A percentile compares a stretch with the other conserved stretches of the same genome.
These are phyloP conservation scores for Sicyos baderoa DNA, from an alignment of 306 rosid genomes.

Conservation along the genomic window DNA sequence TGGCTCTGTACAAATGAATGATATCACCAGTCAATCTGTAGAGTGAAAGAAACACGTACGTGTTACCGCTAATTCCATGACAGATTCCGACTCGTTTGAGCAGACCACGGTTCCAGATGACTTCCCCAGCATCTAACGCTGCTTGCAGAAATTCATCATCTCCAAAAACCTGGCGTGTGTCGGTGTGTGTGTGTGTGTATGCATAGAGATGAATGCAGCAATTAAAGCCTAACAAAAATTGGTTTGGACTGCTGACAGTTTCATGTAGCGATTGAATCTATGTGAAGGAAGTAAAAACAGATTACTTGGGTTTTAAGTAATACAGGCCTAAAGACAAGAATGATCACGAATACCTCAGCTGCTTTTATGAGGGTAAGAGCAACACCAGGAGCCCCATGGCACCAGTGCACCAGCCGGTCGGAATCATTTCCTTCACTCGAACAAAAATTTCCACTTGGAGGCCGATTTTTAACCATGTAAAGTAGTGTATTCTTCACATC, in stretches of 20 bases:
- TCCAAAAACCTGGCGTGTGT: conserved; percentile 46
- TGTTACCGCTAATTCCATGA: conserved; percentile 77
- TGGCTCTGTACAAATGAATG: conserved; percentile 55
- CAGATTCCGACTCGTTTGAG: conserved; percentile 79
- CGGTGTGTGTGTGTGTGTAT: background rate
- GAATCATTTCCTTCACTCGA: conserved; percentile 78
- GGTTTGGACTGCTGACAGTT: background rate
- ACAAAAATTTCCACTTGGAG: conserved; percentile 64
- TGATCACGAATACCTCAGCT: conserved; percentile 48
- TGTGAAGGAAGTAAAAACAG: too few species aligned
- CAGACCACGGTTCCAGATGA: conserved; percentile 68
- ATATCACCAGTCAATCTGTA: conserved; percentile 55
- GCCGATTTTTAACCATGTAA: conserved; percentile 59
- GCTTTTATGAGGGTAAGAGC: conserved; percentile 66
- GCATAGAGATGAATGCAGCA: background rate
- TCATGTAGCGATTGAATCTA: background rate
- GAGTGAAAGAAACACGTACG: conserved; percentile 71
- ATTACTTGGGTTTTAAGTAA: background rate
- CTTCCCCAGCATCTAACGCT: conserved; percentile 63
- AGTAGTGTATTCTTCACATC: conserved; percentile 62
- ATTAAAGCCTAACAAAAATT: background rate
- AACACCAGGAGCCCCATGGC: conserved; percentile 85
- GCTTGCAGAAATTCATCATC: conserved; percentile 56
- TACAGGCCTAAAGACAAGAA: background rate
- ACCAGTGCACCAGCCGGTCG: conserved; percentile 83